Conservation (phyloP, 768 basidiomycete genomes). For the Lactifluus rugatus region DNA sequence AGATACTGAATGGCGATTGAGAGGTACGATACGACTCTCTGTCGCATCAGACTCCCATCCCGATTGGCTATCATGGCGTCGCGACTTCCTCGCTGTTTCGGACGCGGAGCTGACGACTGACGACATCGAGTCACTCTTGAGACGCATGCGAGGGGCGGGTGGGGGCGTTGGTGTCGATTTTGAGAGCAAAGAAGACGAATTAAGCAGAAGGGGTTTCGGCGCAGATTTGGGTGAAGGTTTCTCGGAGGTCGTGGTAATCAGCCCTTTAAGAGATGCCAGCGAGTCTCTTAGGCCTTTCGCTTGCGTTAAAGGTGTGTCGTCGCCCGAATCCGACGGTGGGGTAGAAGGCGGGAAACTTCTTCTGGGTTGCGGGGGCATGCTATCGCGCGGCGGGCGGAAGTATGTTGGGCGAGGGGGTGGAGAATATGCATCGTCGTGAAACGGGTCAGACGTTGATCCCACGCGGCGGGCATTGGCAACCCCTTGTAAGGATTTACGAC, state of each 20-base stretch:
- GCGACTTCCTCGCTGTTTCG: conserved; percentile 32
- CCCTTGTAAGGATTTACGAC: background rate
- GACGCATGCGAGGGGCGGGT: conserved; percentile 19
- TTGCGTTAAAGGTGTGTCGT: conserved; percentile 30
- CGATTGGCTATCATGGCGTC: conserved; percentile 30
- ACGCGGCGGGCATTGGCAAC: conserved; percentile 24
- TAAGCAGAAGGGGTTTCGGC: conserved; percentile 60
- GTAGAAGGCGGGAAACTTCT: conserved; percentile 1
- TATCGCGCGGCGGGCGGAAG: conserved; percentile 51
- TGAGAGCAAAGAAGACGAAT: conserved; percentile 29
- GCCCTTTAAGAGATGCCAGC: conserved; percentile 32
- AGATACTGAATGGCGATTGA: conserved; percentile 60
- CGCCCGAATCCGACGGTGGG: conserved; percentile 7
- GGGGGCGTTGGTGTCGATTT: conserved; percentile 16
- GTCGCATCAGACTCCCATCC: conserved; percentile 49
- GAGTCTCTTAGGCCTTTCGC: conserved; percentile 35
- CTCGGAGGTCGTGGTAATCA: conserved; percentile 25
- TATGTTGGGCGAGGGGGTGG: conserved; percentile 50
- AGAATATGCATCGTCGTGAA: conserved; percentile 32
- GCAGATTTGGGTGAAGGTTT: conserved; percentile 37
- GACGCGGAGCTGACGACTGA: conserved; percentile 55
- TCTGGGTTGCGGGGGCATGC: conserved; percentile 34
- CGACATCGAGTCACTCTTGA: conserved; percentile 44
- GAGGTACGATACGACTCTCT: conserved; percentile 46
- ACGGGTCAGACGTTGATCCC: conserved; percentile 34